These are phyloP conservation scores for Eremochloa ophiuroides DNA, from an alignment of 176 grass and related monocot genomes.

Conservation along the genomic window DNA sequence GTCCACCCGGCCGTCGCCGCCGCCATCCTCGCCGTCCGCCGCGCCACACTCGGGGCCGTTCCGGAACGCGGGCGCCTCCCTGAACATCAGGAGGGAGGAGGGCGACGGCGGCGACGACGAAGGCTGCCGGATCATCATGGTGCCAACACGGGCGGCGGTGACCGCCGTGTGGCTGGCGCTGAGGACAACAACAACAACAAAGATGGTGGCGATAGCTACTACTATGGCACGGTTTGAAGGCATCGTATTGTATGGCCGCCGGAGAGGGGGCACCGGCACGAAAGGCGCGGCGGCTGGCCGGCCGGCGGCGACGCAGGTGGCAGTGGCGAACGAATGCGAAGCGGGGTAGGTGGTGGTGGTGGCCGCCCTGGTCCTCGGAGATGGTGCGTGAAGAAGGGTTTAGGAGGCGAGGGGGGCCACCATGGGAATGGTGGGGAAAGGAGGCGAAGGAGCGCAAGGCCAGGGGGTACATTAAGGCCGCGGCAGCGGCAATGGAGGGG, in stretches of 20 bases:
- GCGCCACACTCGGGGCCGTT: slow-evolving; percentile 43
- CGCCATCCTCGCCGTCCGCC: no score
- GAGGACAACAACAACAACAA: not conserved
- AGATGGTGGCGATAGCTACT: not conserved
- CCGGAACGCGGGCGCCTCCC: slow-evolving; percentile 63
- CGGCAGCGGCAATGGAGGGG: not conserved
- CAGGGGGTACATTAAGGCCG: not conserved
- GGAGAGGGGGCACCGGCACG: not conserved
- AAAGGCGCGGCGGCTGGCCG: no score
- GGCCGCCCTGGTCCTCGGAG: slow-evolving; percentile 43
- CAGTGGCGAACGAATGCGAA: not conserved
- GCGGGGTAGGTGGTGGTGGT: not conserved
- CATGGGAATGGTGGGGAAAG: slow-evolving; percentile 34
- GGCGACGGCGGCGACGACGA: not conserved
- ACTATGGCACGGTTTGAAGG: not conserved
- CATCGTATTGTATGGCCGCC: slow-evolving; percentile 10
- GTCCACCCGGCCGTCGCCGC: slow-evolving; percentile 33
- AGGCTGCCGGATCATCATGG: slow-evolving; percentile 33
- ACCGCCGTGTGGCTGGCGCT: not conserved
- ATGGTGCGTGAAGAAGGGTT: slow-evolving; percentile 28
- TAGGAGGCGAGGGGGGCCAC: slow-evolving; percentile 31
- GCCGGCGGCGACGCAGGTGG: slow-evolving; percentile 6
- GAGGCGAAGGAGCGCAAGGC: not conserved
- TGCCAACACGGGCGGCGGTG: not conserved
- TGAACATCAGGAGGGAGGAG: slow-evolving; percentile 7